Percentiles rank a stretch among this genome's conserved stretches.
These are phyloP conservation scores for Setaria viridis DNA, from an alignment of 202 grass and related monocot species.

Conservation along the genomic window DNA sequence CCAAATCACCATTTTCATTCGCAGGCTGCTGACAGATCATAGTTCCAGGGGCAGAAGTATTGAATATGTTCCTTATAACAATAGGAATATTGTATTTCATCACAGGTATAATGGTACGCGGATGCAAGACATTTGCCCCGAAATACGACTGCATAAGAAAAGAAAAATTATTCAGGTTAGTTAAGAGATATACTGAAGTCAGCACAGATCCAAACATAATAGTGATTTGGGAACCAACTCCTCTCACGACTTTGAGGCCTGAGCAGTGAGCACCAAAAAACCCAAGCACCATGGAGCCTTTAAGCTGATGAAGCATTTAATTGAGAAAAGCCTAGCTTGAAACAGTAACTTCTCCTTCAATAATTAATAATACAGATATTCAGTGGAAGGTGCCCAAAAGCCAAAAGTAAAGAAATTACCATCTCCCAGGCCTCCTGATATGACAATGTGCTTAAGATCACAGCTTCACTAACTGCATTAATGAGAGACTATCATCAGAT, in stretches of 20 bases:
- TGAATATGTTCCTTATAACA: slow-evolving; percentile 94
- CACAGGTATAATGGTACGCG: slow-evolving; percentile 95
- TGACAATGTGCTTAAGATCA: slow-evolving; percentile 76
- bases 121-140: slow-evolving; percentile 96
- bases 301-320: background rate
- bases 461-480: slow-evolving; percentile 79
- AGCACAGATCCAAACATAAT: background rate
- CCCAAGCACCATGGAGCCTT: background rate
- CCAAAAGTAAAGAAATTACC: slow-evolving; percentile 59
- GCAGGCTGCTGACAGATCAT: slow-evolving; percentile 77
- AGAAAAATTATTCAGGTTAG: slow-evolving; percentile 17
- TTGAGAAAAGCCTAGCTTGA: background rate
- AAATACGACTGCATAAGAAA: slow-evolving; percentile 77
- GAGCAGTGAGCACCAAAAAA: background rate
- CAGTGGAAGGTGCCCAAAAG: background rate
- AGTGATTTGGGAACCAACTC: background rate
- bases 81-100: slow-evolving; percentile 93
- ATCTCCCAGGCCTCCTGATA: slow-evolving; percentile 96
- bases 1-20: slow-evolving; percentile 73
- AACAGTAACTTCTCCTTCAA: background rate
- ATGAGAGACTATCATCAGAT: slow-evolving; percentile 36
- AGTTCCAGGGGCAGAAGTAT: slow-evolving; percentile 81
- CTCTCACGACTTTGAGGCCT: background rate
- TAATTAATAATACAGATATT: background rate
- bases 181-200: slow-evolving; percentile 21